These are phyloP conservation scores for Tylopilus sp. DNA, from an alignment of 768 basidiomycete species.

Conservation along the genomic window DNA sequence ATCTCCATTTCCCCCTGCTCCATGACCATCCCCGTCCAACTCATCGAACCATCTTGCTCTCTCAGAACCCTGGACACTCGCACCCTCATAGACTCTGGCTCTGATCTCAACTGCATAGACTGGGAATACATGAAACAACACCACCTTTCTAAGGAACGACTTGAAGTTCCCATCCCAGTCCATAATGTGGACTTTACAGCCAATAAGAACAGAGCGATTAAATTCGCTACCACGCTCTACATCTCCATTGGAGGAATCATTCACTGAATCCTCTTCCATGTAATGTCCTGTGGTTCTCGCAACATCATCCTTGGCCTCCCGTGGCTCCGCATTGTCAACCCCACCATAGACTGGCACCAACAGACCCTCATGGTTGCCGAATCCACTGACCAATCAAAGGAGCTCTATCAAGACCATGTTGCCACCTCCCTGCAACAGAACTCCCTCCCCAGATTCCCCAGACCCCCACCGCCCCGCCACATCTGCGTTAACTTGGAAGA, in stretches of 20 bases:
- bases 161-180: not conserved
- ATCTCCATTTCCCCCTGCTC: no score
- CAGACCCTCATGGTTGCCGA: not conserved
- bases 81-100: no score
- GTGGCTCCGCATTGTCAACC: not conserved
- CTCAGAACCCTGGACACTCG: no score
- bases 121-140: not conserved
- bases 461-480: no score
- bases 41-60: no score
- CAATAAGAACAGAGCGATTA: not conserved
- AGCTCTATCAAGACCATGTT: not conserved
- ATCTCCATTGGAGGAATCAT: not conserved
- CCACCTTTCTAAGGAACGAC: not conserved
- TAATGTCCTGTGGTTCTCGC: not conserved
- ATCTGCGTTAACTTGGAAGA: no score
- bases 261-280: not conserved
- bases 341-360: not conserved
- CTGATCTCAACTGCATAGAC: not conserved
- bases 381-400: not conserved
- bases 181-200: not conserved
- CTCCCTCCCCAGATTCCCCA: no score
- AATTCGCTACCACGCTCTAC: not conserved
- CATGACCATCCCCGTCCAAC: no score
- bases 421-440: no score
- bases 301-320: not conserved